Conservation (phyloP, 345 rosid genomes). For the Euphorbia pulcherrima region DNA sequence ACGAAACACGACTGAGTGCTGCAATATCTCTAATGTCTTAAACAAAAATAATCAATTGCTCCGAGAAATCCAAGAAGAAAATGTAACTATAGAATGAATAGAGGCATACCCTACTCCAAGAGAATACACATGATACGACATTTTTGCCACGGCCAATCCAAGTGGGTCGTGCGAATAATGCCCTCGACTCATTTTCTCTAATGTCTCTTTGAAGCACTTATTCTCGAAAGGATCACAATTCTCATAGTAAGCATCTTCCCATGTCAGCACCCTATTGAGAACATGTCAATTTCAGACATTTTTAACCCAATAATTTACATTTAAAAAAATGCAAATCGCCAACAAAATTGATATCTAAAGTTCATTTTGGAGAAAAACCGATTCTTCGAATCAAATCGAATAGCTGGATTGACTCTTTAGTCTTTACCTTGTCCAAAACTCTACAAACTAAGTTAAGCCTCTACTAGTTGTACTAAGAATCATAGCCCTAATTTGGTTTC, state of each 20-base stretch:
- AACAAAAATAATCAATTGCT: no score
- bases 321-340: no score
- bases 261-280: slow-evolving; percentile 70
- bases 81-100: no score
- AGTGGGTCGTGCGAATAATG: slow-evolving; percentile 47
- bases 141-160: slow-evolving; percentile 77
- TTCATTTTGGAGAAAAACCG: no score
- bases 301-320: no score
- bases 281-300: not conserved
- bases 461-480: not conserved
- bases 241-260: slow-evolving; percentile 84
- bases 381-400: not conserved
- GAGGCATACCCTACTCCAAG: slow-evolving; percentile 82
- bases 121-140: slow-evolving; percentile 80
- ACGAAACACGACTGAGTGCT: slow-evolving; percentile 15
- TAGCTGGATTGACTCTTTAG: not conserved
- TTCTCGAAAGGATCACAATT: slow-evolving; percentile 40
- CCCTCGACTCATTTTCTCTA: slow-evolving; percentile 37
- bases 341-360: no score
- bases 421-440: not conserved
- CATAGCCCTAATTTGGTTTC: not conserved
- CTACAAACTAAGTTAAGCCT: not conserved
- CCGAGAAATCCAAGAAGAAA: no score
- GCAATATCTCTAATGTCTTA: no score
- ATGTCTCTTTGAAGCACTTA: slow-evolving; percentile 35